phyloP scores from a whole-genome alignment of 768 basidiomycete species.

The Tylopilus felleus region DNA sequence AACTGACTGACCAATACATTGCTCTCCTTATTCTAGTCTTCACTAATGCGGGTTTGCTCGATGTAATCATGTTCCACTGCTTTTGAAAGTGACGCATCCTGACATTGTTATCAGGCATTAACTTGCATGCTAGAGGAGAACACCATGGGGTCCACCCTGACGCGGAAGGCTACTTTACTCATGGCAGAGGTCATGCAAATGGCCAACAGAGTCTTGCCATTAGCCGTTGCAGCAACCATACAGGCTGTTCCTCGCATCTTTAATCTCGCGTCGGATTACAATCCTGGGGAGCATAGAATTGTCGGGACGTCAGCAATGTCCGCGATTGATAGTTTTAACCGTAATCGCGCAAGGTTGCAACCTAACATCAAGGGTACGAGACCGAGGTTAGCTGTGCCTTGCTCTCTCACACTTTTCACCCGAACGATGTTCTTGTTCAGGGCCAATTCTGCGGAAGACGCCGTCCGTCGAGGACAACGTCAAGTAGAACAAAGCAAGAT shows the following conservation, averaged over 20 bases:
- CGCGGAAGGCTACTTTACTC: conserved; percentile 85
- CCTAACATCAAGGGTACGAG: conserved; percentile 56
- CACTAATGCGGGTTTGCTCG: conserved; percentile 81
- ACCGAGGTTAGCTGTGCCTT: conserved; percentile 49
- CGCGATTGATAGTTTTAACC: conserved; percentile 88
- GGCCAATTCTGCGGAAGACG: conserved; percentile 82
- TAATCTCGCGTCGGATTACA: conserved; percentile 76
- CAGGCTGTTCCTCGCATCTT: conserved; percentile 89
- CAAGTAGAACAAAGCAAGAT: conserved; percentile 89
- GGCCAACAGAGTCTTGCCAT: conserved; percentile 82
- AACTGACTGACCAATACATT: conserved; percentile 90
- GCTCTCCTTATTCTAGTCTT: conserved; percentile 82
- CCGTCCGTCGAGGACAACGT: conserved; percentile 81
- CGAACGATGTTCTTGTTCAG: conserved; percentile 31
- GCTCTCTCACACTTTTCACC: background rate
- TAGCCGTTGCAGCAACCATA: conserved; percentile 75
- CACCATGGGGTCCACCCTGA: conserved; percentile 64
- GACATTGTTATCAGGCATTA: conserved; percentile 56
- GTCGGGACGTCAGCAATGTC: conserved; percentile 82
- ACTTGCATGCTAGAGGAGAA: conserved; percentile 82
- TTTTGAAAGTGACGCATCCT: background rate
- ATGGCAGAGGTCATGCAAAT: conserved; percentile 90
- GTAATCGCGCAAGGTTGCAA: conserved; percentile 75
- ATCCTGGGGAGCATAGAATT: conserved; percentile 72
- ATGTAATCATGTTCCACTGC: conserved; percentile 48